Percentiles rank a stretch among this genome's conserved stretches.
These are phyloP conservation scores for Eucalyptus shirleyi DNA, from an alignment of 345 rosid species.

Conservation along the genomic window DNA sequence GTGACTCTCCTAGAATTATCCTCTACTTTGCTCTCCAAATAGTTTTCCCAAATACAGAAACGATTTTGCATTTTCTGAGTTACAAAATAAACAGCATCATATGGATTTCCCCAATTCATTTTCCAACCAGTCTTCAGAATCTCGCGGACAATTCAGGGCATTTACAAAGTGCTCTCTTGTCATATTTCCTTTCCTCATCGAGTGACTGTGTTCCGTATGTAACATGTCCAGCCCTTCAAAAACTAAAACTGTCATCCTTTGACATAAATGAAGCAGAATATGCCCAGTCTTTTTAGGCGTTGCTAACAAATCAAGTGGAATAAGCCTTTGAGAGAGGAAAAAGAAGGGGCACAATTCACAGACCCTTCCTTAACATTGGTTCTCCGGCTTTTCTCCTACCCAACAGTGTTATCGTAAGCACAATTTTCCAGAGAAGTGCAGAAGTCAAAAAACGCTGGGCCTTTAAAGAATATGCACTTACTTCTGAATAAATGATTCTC, in stretches of 20 bases:
- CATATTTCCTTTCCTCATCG: neutral
- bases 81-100: neutral
- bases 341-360: neutral
- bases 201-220: neutral
- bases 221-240: neutral
- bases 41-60: neutral
- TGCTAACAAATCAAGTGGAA: neutral
- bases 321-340: neutral
- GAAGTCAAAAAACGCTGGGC: neutral
- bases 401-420: neutral
- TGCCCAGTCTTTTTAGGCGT: neutral
- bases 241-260: neutral
- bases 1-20: neutral
- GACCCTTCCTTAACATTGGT: neutral
- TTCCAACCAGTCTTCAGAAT: neutral
- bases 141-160: neutral
- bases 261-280: neutral
- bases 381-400: neutral
- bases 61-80: neutral
- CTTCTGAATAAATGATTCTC: constrained; percentile 90
- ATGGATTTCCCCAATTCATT: neutral
- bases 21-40: neutral
- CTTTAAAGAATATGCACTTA: constrained; percentile 12
- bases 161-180: neutral
- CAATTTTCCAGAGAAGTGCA: neutral